Percentiles rank a stretch among this genome's conserved stretches.
Evolutionary conservation across 495 filamentous ascomycete genomes (phyloP).

Genomic region (Annulohypoxylon stygium): DNA sequence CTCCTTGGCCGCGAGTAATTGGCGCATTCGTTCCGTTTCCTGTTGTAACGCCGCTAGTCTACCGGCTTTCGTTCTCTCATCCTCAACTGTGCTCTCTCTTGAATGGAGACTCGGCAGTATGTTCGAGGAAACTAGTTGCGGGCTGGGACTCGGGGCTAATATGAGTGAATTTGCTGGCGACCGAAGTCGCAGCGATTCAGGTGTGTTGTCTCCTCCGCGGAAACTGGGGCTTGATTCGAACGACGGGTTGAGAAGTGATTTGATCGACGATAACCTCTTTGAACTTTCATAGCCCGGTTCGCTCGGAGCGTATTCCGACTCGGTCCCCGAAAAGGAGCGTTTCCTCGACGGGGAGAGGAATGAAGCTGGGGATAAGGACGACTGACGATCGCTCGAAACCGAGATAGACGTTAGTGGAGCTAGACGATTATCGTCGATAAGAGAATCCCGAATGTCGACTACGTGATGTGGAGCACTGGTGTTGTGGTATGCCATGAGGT

Average conservation of each 20-base stretch:
- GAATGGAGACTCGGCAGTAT: slow-evolving; percentile 51
- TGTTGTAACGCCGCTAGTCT: slow-evolving; percentile 74
- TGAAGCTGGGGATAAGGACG: slow-evolving; percentile 65
- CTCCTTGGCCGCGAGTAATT: slow-evolving; percentile 80
- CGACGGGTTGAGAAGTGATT: slow-evolving; percentile 80
- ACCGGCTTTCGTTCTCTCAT: slow-evolving; percentile 70
- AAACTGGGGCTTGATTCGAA: slow-evolving; percentile 39
- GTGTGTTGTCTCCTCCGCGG: slow-evolving; percentile 38
- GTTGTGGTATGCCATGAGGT: slow-evolving; percentile 62
- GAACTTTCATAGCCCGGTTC: slow-evolving; percentile 52
- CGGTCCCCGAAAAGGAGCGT: slow-evolving; percentile 72
- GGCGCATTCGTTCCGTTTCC: slow-evolving; percentile 82
- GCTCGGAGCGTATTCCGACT: slow-evolving; percentile 56
- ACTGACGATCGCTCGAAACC: slow-evolving; percentile 58
- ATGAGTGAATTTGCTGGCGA: slow-evolving; percentile 54
- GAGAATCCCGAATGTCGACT: slow-evolving; percentile 57
- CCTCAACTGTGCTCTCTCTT: slow-evolving; percentile 60
- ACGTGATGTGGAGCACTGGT: slow-evolving; percentile 51
- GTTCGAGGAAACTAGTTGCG: slow-evolving; percentile 49
- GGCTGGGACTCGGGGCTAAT: slow-evolving; percentile 55
- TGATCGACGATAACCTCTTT: slow-evolving; percentile 81
- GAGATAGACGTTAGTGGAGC: slow-evolving; percentile 64
- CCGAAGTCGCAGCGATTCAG: slow-evolving; percentile 51
- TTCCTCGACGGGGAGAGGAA: slow-evolving; percentile 70
- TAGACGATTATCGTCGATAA: slow-evolving; percentile 67